Base-by-base conservation (phyloP, 805 yeast species). In the Ogataea salicorniae region DNA sequence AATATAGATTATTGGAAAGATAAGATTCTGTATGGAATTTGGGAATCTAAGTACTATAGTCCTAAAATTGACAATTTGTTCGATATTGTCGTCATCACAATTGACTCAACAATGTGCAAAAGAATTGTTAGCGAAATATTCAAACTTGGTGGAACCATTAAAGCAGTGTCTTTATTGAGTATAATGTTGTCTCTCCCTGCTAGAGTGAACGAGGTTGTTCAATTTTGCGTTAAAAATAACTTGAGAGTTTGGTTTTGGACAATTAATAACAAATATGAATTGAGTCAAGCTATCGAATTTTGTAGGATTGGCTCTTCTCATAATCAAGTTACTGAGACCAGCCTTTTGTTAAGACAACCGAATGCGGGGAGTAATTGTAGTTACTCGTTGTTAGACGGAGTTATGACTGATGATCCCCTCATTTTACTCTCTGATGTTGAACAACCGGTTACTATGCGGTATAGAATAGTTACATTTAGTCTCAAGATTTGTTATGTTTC, bases 211-310 rank as follows among this genome's bases (percentile, higher is more conserved):
- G 46, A 52, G 14, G 43, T 62, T 9, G 37, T 56, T 6, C 18
- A 47, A 2, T 60, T 54, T 44, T 51, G 57, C 22, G 31, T 43
- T 15, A 40, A 50, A 8, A 46, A 60, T n/a, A 39, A 57, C 15
- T 13, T 66, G 4, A 54, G 57, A 36, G 48, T 68, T 15, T 69
- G 69, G 68, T 53, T 67, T 43, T 69, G 73, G 73, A 69, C 73
- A 13, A 59, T 67, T 23, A 69, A 68, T 50, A 43, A 53, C 22
- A 46, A 51, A 9, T 39, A 50, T 16, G 67, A 62, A 26, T 42
- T 65, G 9, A 40, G 49, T 13, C 43, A 48, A 15, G 58, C 59
- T 5, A 26, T 53, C 1, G 39, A 55, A 3, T 26, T 39, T 8
- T 59, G 55, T 42, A 17, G 31, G 6, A 49, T 48, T 4, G 66